phyloP scores from a whole-genome alignment of 148 eudicot species.

The Diospyros lotus region DNA sequence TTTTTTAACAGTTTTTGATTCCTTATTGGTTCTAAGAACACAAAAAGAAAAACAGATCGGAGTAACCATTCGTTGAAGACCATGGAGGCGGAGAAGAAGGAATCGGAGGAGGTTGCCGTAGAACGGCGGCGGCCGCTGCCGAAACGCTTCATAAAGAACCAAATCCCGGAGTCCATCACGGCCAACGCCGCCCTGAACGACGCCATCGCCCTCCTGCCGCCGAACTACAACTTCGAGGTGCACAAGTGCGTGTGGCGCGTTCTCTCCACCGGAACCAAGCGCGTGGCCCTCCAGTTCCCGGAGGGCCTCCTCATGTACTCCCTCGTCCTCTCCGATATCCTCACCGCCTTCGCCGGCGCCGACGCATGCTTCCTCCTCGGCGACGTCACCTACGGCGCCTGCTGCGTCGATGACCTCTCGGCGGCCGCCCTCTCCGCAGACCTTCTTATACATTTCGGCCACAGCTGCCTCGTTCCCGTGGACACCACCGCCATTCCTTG shows the following conservation, averaged over 20 bases:
- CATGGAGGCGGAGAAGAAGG: too few species aligned
- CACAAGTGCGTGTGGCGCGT: constrained; percentile 76
- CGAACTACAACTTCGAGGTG: constrained; percentile 47
- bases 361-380: constrained; percentile 54
- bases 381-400: constrained; percentile 93
- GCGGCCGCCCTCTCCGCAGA: constrained; percentile 42
- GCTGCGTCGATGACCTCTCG: constrained; percentile 82
- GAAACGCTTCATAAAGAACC: constrained; percentile 74
- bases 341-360: constrained; percentile 51
- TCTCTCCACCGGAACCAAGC: constrained; percentile 41
- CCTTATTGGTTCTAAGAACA: too few species aligned
- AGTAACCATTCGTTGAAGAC: too few species aligned
- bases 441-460: too few species aligned
- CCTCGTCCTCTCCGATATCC: constrained; percentile 68
- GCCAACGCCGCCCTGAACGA: constrained; percentile 73
- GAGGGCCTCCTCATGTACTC: constrained; percentile 90
- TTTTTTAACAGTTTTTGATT: too few species aligned
- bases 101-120: too few species aligned
- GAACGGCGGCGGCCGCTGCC: constrained; percentile 27
- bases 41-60: too few species aligned
- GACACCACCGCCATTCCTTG: constrained; percentile 66
- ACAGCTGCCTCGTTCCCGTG: constrained; percentile 73
- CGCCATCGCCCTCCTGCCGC: constrained; percentile 67
- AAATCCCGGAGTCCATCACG: constrained; percentile 68
- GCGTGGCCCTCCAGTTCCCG: constrained; percentile 81